Evolutionary conservation across 2,329 filamentous ascomycete species (phyloP).

Genomic region (Pezicula radicicola): DNA sequence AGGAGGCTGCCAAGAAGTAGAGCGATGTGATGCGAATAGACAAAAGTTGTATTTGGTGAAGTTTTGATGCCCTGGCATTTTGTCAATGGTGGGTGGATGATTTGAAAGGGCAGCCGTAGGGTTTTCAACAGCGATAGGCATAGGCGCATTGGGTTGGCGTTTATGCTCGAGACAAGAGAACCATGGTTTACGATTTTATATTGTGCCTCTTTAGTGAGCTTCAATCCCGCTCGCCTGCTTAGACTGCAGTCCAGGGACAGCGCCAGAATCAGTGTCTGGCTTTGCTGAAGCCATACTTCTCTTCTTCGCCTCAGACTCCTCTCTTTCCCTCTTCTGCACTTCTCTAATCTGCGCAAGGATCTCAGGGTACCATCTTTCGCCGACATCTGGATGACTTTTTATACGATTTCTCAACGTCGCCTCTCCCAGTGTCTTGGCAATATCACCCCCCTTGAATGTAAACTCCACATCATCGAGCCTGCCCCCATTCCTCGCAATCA

Average conservation of each 20-base stretch:
- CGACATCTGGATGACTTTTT: conserved; percentile 85
- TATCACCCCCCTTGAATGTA: conserved; percentile 70
- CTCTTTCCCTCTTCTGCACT: conserved; percentile 47
- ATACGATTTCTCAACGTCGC: conserved; percentile 81
- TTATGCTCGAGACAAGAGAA: conserved; percentile 6
- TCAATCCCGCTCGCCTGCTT: conserved; percentile 29
- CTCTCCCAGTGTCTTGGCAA: conserved; percentile 67
- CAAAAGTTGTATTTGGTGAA: background rate
- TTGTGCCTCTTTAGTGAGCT: conserved; percentile 31
- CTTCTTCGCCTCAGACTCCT: conserved; percentile 23
- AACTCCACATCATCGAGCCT: conserved; percentile 78
- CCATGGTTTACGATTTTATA: background rate
- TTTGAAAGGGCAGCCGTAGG: background rate
- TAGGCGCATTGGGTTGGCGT: conserved; percentile 19
- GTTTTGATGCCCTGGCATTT: no score
- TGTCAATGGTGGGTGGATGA: background rate
- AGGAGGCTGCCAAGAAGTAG: conserved; percentile 9
- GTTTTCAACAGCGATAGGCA: conserved; percentile 9
- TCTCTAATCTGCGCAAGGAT: conserved; percentile 49
- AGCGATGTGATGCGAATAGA: background rate
- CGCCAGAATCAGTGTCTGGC: no score
- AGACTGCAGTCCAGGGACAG: conserved; percentile 8
- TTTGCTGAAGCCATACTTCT: conserved; percentile 6
- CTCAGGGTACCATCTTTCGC: conserved; percentile 75
- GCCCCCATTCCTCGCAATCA: conserved; percentile 53